phyloP scores from a whole-genome alignment of 2,329 filamentous ascomycete species.

The Clathrospora elynae region DNA sequence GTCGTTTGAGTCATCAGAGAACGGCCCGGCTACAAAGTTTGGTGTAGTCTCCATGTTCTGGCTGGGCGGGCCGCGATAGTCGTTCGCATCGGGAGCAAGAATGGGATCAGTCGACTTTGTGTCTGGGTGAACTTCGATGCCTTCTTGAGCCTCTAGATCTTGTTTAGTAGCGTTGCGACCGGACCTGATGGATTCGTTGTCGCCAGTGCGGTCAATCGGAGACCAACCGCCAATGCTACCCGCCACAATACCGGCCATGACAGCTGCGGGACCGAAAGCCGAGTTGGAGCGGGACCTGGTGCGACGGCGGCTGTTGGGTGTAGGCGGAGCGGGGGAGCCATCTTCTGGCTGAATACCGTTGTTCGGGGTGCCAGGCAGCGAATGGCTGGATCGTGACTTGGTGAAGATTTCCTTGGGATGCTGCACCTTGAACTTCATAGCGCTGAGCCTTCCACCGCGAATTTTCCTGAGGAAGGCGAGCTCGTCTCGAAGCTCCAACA shows the following conservation, averaged over 20 bases:
- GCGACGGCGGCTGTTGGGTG: slow-evolving; percentile 62
- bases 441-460: slow-evolving; percentile 81
- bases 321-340: slow-evolving; percentile 53
- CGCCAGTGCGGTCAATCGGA: slow-evolving; percentile 62
- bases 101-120: slow-evolving; percentile 56
- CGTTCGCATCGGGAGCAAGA: slow-evolving; percentile 50
- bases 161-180: slow-evolving; percentile 39
- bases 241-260: slow-evolving; percentile 83
- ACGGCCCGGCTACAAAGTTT: slow-evolving; percentile 51
- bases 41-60: slow-evolving; percentile 53
- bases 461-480: slow-evolving; percentile 79
- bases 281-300: slow-evolving; percentile 73
- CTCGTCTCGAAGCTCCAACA: slow-evolving; percentile 78
- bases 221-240: slow-evolving; percentile 79
- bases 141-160: slow-evolving; percentile 52
- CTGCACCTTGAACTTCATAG: slow-evolving; percentile 76
- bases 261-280: slow-evolving; percentile 73
- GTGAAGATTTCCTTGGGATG: slow-evolving; percentile 76
- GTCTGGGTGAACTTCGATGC: slow-evolving; percentile 56
- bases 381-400: slow-evolving; percentile 65
- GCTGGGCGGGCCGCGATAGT: slow-evolving; percentile 50
- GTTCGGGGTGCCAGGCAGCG: slow-evolving; percentile 67
- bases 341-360: slow-evolving; percentile 51
- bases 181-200: slow-evolving; percentile 51
- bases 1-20: slow-evolving; percentile 42